Base-by-base conservation (phyloP, 139 green algal genomes). In the Ostreobium quekettii region DNA sequence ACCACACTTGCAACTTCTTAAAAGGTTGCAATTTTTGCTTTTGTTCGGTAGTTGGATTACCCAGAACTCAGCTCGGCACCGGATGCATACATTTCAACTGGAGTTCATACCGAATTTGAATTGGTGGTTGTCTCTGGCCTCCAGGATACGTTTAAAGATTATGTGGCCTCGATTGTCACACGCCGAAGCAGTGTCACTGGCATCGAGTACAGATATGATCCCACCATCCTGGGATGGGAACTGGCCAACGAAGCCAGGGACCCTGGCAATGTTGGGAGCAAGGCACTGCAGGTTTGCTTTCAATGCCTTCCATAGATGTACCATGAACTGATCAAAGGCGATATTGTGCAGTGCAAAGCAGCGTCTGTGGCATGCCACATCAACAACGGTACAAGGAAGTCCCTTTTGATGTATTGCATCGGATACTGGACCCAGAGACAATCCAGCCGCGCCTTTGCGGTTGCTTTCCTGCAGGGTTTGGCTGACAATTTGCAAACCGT, bases 161-260 rank as follows among this genome's bases (percentile, higher is more conserved):
- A 66, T 33, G 8, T 66, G 11, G 42, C 42, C 29, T 39, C n/a
- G 7, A 1, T 87, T 0, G 66, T 84, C n/a, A 47, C 29, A 5
- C 62, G 84, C 2, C 33, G 62, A 15, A 90, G 88, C 76, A 83
- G 47, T 30, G 56, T 85, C 48, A 88, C 73, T 33, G 76, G 78
- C 2, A 56, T 82, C 7, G 7, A 49, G 1, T 91, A 91, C 79
- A 74, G 78, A 60, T 70, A 91, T 35, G 85, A 91, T 48, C 85
- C 85, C 0, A 72, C 74, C 1, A 91, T 90, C 33, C 67, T 89
- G 56, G 80, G 60, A 2, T 91, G 82, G 82, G 64, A 72, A 28
- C 57, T 89, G 8, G 71, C 72, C 28, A 91, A 91, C 36, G 85
- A 91, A 71, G 75, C 84, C 19, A 75, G 74, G 31, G 82, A 83